These are phyloP conservation scores for Rhodotorula sp. DNA, from an alignment of 1,284 basidiomycete species.

Conservation along the genomic window DNA sequence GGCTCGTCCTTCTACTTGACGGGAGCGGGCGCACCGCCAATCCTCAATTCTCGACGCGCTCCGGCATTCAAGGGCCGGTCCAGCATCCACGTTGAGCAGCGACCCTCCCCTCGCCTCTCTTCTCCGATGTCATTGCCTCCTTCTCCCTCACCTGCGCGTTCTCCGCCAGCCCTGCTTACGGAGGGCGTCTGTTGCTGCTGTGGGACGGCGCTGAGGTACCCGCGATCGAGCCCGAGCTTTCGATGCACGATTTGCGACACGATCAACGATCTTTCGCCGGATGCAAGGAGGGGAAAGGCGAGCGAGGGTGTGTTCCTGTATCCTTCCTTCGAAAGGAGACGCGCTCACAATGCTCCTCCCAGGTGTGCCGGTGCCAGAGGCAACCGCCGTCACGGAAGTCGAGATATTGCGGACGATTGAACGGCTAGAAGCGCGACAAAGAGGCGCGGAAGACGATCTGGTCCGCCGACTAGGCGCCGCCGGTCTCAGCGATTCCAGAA, in stretches of 20 bases:
- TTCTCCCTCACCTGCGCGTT: background rate
- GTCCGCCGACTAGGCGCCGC: background rate
- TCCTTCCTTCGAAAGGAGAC: too few species aligned
- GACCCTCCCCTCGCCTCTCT: background rate
- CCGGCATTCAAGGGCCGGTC: slow-evolving; percentile 16
- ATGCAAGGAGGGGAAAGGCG: background rate
- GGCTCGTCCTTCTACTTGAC: slow-evolving; percentile 19
- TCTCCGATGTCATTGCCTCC: background rate
- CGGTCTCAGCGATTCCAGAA: background rate
- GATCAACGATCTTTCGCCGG: slow-evolving; percentile 9
- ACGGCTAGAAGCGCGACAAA: background rate
- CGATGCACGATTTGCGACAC: slow-evolving; percentile 21
- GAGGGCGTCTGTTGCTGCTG: slow-evolving; percentile 28
- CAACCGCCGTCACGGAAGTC: background rate
- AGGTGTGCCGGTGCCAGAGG: background rate
- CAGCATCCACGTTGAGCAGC: background rate
- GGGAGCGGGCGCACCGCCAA: slow-evolving; percentile 18
- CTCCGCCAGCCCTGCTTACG: slow-evolving; percentile 7
- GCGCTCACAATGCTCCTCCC: background rate
- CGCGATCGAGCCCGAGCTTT: slow-evolving; percentile 10
- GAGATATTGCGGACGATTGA: background rate
- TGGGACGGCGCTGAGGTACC: slow-evolving; percentile 18
- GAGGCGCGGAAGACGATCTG: slow-evolving; percentile 1
- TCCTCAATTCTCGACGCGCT: slow-evolving; percentile 7
- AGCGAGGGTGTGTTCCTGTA: background rate